Evolutionary conservation across 305 asterid species (phyloP).

Genomic region (Euphrasia arctica): DNA sequence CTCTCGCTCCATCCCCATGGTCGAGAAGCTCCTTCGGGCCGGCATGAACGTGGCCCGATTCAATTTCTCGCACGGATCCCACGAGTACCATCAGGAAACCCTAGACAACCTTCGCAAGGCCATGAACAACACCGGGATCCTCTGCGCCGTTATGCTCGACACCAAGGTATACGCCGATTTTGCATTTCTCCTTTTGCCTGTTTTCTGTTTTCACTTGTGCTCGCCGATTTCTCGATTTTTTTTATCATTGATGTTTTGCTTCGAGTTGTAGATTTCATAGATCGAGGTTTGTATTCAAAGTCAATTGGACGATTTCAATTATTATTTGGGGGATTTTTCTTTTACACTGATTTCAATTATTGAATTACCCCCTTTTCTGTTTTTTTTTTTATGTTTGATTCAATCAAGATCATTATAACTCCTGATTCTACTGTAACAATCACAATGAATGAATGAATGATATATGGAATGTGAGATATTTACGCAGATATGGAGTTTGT

Average conservation of each 20-base stretch:
- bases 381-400: not conserved
- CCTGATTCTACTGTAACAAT: too few species aligned
- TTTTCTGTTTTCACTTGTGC: not conserved
- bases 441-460: too few species aligned
- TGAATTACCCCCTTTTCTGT: not conserved
- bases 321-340: not conserved
- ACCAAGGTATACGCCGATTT: constrained; percentile 57
- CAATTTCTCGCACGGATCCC: constrained; percentile 87
- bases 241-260: not conserved
- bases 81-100: constrained; percentile 80
- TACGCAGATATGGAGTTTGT: too few species aligned
- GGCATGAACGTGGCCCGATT: constrained; percentile 91
- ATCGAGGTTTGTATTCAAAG: not conserved
- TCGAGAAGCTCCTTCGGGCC: constrained; percentile 79
- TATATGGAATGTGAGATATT: too few species aligned
- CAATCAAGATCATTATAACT: too few species aligned
- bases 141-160: constrained; percentile 88
- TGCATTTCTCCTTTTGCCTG: too few species aligned
- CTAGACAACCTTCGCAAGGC: constrained; percentile 64
- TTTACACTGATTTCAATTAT: constrained; percentile 4
- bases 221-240: not conserved
- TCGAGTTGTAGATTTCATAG: not conserved
- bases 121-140: constrained; percentile 66
- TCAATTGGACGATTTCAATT: not conserved
- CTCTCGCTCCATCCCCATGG: constrained; percentile 67